These are phyloP conservation scores for Podospora didyma DNA, from an alignment of 495 filamentous ascomycete genomes.

Conservation along the genomic window DNA sequence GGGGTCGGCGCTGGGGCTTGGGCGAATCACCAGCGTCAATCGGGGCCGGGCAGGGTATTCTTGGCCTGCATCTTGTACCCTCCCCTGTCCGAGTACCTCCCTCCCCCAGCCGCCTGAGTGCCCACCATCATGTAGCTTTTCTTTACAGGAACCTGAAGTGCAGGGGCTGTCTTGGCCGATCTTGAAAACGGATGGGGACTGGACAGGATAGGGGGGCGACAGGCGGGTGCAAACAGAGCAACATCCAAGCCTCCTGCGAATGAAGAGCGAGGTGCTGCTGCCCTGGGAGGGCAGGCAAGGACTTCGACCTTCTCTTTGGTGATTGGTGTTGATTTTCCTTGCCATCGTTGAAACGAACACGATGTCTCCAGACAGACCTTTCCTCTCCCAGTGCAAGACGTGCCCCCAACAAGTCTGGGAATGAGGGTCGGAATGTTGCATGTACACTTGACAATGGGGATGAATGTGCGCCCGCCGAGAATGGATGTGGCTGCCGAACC, in stretches of 20 bases:
- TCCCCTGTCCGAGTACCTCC: slow-evolving; percentile 18
- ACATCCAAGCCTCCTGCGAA: slow-evolving; percentile 10
- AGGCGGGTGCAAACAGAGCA: slow-evolving; percentile 23
- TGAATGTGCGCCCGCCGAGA: too few relatives aligned
- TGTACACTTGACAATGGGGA: too few relatives aligned
- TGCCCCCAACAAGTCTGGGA: too few relatives aligned
- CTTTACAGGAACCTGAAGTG: slow-evolving; percentile 17
- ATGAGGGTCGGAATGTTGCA: too few relatives aligned
- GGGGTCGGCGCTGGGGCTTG: slow-evolving; percentile 12
- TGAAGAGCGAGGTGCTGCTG: slow-evolving; percentile 6
- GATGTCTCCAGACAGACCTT: too few relatives aligned
- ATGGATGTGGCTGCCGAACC: too few relatives aligned
- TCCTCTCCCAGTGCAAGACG: too few relatives aligned
- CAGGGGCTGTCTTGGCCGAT: slow-evolving; percentile 14
- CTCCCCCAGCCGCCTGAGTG: slow-evolving; percentile 5
- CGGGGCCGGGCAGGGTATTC: slow-evolving; percentile 11
- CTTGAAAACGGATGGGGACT: slow-evolving; percentile 9
- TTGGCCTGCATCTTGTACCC: slow-evolving; percentile 17
- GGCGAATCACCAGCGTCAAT: slow-evolving; percentile 29
- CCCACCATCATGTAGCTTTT: slow-evolving; percentile 14
- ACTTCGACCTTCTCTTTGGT: not conserved
- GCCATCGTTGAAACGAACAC: not conserved
- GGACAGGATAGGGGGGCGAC: slow-evolving; percentile 18
- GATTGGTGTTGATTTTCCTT: not conserved
- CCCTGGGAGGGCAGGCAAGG: too few relatives aligned